Evolutionary conservation across 495 filamentous ascomycete species (phyloP).

Genomic region (Hypoxylon crocopeplum): DNA sequence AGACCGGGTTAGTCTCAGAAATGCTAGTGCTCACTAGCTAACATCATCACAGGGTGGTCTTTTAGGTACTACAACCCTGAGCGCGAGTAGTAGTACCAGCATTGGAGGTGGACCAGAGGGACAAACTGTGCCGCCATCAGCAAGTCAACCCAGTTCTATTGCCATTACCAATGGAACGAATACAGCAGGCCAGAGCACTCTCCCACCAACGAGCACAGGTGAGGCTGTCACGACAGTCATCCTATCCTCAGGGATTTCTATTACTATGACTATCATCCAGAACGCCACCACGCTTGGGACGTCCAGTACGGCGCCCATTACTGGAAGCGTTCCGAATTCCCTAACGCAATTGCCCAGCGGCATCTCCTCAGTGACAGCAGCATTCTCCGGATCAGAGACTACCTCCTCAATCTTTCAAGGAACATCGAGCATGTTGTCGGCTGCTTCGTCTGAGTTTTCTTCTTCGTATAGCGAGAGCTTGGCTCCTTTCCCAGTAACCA

Average conservation of each 20-base stretch:
- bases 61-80: background rate
- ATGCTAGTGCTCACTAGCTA: background rate
- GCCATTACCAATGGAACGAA: constrained; percentile 4
- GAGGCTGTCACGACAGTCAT: constrained; percentile 14
- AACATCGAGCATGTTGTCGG: background rate
- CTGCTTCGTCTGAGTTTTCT: constrained; percentile 1
- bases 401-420: background rate
- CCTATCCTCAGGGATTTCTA: constrained; percentile 9
- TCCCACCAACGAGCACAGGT: constrained; percentile 12
- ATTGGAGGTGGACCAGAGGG: background rate
- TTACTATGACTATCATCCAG: constrained; percentile 20
- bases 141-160: background rate
- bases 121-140: background rate
- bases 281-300: constrained; percentile 17
- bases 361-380: background rate
- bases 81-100: background rate
- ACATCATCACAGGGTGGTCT: constrained; percentile 8
- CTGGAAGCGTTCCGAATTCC: constrained; percentile 3
- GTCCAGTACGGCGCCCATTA: constrained; percentile 24
- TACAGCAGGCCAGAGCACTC: background rate
- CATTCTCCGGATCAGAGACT: background rate
- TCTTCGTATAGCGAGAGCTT: constrained; percentile 8
- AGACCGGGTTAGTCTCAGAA: too few species aligned
- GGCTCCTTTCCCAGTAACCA: constrained; percentile 8
- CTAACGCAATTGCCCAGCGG: constrained; percentile 2